Conservation (phyloP, 192 early-diverging fungal species). For the Linnemannia zychae region DNA sequence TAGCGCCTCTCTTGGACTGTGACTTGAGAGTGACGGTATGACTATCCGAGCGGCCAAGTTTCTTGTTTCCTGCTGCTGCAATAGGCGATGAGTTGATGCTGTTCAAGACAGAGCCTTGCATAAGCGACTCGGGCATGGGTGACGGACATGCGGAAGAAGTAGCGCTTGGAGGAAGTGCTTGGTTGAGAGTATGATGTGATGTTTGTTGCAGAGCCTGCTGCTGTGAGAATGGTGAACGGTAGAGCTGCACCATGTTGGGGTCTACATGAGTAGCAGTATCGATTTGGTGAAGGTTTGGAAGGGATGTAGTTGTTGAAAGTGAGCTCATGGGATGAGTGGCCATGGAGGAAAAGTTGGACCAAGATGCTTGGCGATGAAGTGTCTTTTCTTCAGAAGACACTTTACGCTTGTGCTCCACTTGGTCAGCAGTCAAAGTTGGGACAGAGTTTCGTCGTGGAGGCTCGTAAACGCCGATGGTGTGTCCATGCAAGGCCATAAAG, state of each 20-base stretch:
- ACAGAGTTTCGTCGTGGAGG: conserved; percentile 35
- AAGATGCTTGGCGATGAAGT: conserved; percentile 37
- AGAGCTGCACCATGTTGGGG: conserved; percentile 15
- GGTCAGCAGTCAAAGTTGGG: conserved; percentile 25
- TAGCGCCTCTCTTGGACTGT: conserved; percentile 67
- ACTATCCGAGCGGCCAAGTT: conserved; percentile 77
- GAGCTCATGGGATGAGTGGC: neutral
- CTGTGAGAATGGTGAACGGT: conserved; percentile 17
- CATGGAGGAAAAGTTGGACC: conserved; percentile 27
- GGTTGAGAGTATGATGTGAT: conserved; percentile 8
- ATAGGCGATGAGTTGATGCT: conserved; percentile 16
- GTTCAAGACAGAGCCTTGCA: conserved; percentile 26
- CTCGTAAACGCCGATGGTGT: conserved; percentile 21
- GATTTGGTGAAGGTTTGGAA: conserved; percentile 3
- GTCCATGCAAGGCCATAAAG: conserved; percentile 40
- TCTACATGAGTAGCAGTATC: conserved; percentile 14
- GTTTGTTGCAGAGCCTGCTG: conserved; percentile 19
- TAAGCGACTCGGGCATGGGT: conserved; percentile 33
- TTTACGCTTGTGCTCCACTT: conserved; percentile 23
- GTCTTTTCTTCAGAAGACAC: conserved; percentile 38
- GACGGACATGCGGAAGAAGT: conserved; percentile 36
- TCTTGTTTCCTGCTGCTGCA: conserved; percentile 63
- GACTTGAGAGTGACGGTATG: conserved; percentile 75
- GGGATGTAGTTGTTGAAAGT: conserved; percentile 5
- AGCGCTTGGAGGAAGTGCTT: conserved; percentile 24